Evolutionary conservation across 148 eudicot genomes (phyloP).

Genomic region (Rhododendron ovatum): DNA sequence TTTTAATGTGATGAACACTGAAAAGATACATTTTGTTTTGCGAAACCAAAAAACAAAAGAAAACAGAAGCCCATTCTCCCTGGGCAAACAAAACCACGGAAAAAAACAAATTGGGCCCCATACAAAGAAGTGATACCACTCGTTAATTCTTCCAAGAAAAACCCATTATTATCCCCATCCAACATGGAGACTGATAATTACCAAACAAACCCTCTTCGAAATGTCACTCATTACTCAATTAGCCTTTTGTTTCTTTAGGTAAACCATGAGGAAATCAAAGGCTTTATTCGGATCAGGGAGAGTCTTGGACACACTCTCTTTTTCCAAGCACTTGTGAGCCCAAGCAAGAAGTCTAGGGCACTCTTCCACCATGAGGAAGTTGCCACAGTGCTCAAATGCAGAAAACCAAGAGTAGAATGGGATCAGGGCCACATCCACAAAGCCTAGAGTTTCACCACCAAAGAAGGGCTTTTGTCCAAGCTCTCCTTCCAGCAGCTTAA

Average conservation of each 20-base stretch:
- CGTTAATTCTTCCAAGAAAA: neutral
- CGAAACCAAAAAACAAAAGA: neutral
- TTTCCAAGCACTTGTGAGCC: slow-evolving; percentile 41
- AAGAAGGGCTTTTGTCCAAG: slow-evolving; percentile 19
- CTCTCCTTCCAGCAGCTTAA: slow-evolving; percentile 31
- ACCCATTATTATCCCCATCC: neutral
- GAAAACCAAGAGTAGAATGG: slow-evolving; percentile 38
- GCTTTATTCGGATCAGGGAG: neutral
- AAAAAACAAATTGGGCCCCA: neutral
- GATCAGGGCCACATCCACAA: slow-evolving; percentile 31
- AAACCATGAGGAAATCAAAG: neutral
- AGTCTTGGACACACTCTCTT: slow-evolving; percentile 33
- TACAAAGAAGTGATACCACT: neutral
- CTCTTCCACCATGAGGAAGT: slow-evolving; percentile 30
- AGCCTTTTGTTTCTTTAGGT: neutral
- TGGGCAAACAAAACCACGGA: neutral
- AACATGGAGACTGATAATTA: neutral
- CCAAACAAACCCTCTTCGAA: neutral
- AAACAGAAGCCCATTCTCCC: neutral
- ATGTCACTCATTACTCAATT: neutral
- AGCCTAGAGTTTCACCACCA: slow-evolving; percentile 22
- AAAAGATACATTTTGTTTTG: too few species aligned
- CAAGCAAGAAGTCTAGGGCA: slow-evolving; percentile 35
- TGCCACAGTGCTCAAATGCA: neutral
- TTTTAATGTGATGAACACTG: too few species aligned